Conservation (phyloP, 495 filamentous ascomycete genomes). For the Tuber calosporum region DNA sequence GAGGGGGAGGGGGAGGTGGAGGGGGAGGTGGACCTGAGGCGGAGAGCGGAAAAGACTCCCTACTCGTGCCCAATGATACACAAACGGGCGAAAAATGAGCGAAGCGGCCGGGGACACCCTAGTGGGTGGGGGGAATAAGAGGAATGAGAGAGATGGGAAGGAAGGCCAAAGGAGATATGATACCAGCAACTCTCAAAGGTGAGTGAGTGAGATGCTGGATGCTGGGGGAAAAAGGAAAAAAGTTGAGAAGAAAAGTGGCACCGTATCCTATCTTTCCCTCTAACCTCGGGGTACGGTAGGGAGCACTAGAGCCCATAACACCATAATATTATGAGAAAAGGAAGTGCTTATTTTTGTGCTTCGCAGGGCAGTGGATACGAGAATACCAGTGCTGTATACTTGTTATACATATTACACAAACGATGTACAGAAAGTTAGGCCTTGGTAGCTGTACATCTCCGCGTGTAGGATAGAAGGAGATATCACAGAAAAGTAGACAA, state of each 20-base stretch:
- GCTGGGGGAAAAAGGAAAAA: constrained; percentile 8
- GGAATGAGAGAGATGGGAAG: constrained; percentile 6
- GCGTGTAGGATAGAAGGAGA: background rate
- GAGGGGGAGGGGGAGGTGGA: background rate
- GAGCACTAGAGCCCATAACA: background rate
- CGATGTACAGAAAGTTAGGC: background rate
- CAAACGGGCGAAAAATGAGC: constrained; percentile 17
- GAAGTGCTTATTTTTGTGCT: background rate
- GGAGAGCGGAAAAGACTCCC: constrained; percentile 21
- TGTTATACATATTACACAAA: background rate
- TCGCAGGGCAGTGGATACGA: background rate
- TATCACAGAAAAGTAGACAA: background rate
- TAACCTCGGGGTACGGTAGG: background rate
- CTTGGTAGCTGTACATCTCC: background rate
- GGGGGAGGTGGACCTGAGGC: background rate
- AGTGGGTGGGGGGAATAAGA: constrained; percentile 1
- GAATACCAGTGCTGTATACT: background rate
- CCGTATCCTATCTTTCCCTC: background rate
- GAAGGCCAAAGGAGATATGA: constrained; percentile 14
- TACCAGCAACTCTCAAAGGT: constrained; percentile 32
- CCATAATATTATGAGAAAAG: background rate
- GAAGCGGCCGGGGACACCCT: constrained; percentile 26
- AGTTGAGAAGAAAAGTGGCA: background rate
- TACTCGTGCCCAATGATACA: constrained; percentile 3
- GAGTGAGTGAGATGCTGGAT: constrained; percentile 12